Percentiles rank a stretch among this genome's conserved stretches.
phyloP scores from a whole-genome alignment of 2,329 filamentous ascomycete genomes.

The Talaromyces marneffei region DNA sequence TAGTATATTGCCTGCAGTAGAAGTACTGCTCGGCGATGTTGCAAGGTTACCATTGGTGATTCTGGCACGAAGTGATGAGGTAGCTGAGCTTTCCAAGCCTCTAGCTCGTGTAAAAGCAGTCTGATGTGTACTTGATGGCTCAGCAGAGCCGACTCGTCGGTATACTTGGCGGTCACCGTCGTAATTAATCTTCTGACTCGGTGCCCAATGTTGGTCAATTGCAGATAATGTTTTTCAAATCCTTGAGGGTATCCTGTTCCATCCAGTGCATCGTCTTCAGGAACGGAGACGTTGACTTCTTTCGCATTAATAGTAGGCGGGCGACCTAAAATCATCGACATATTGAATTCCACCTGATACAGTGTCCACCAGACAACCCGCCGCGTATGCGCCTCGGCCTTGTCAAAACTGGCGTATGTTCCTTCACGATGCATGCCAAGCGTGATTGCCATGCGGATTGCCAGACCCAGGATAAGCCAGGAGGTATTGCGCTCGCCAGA shows the following conservation, averaged over 20 bases:
- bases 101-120: constrained; percentile 20
- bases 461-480: constrained; percentile 26
- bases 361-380: constrained; percentile 37
- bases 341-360: constrained; percentile 35
- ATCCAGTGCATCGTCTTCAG: constrained; percentile 26
- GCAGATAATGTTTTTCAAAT: constrained; percentile 25
- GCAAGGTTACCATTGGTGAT: neutral
- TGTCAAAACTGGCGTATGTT: constrained; percentile 25
- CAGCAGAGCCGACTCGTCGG: neutral
- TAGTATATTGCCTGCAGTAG: constrained; percentile 30
- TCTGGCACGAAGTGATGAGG: constrained; percentile 20
- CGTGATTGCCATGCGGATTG: constrained; percentile 25
- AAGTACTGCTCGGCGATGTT: constrained; percentile 24
- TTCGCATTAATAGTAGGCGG: constrained; percentile 33
- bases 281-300: constrained; percentile 31
- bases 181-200: constrained; percentile 14
- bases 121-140: neutral
- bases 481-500: constrained; percentile 37
- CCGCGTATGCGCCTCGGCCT: constrained; percentile 30
- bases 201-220: constrained; percentile 21
- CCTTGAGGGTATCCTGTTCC: constrained; percentile 24
- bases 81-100: constrained; percentile 22
- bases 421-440: constrained; percentile 25
- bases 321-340: constrained; percentile 33
- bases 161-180: constrained; percentile 6